Evolutionary conservation across 73 alveolate species (phyloP), one percentile per base, ranked within the genome.

Genomic region (Paramecium caudatum): DNA sequence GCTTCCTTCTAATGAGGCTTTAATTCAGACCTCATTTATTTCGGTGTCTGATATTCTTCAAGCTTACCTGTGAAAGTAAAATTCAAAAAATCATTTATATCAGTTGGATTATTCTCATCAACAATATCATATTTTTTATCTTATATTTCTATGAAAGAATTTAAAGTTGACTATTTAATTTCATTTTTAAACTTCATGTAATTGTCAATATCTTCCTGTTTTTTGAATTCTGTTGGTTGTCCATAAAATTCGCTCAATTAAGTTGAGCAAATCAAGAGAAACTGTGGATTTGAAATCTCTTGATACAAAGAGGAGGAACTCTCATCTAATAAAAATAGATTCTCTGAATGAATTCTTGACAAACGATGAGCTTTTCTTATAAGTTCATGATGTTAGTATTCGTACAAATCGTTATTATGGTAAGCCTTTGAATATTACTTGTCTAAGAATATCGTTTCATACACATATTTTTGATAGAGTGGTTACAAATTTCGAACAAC

Each of bases 1-100:
- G 95, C 95, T 47, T 91, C 39, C 9, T 85, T 68, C 43, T 91
- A 62, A 62, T 91, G 88, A 10, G 7, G 19, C 55, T 74, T 74
- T 19, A 74, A 74, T 39, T 74, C 7, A 39, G 55, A 27, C 17
- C 17, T 5, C 88, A 74, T 74, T 41, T 37, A 4, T 25, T 74
- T 45, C 36, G 88, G 88, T 8, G 88, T 74, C 3, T 37, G 13
- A 45, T 37, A 43, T 12, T 23, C 45, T 27, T 41, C 3, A 19
- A 74, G 8, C 7, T 48, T 48, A 8, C 30, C 15, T 8, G 19
- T 5, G 5, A 9, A 16, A 48, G 8, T 48, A 8, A 30, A 7
- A 7, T 5, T 48, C 8, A 48, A n/a, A 16, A 48, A 48, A 5
- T n/a, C 70, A 48, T 16, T 48, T 7, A 48, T 48, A 9, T 48